Evolutionary conservation across 2,329 filamentous ascomycete species (phyloP).

Genomic region (Fusarium ambrosium): DNA sequence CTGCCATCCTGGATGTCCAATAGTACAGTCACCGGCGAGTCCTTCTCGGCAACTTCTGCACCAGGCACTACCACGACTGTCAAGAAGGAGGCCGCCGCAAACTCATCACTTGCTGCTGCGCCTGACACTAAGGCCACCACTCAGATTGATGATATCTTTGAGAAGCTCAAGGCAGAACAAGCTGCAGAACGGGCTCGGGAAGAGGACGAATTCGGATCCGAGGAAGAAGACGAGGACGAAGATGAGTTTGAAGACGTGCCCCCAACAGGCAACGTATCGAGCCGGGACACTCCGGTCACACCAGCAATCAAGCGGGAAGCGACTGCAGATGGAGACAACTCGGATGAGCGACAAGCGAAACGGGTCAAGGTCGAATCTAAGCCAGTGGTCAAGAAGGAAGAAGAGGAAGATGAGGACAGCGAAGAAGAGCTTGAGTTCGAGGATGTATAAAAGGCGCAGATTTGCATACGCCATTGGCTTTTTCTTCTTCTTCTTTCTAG

Average conservation of each 20-base stretch:
- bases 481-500: not conserved
- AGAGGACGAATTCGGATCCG: conserved; percentile 50
- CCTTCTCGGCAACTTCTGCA: conserved; percentile 60
- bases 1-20: conserved; percentile 79
- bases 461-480: not conserved
- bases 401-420: conserved; percentile 59
- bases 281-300: conserved; percentile 50
- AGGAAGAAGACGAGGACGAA: conserved; percentile 59
- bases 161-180: conserved; percentile 73
- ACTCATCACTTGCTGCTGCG: conserved; percentile 54
- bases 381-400: conserved; percentile 60
- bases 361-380: conserved; percentile 70
- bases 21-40: conserved; percentile 75
- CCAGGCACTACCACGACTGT: conserved; percentile 36
- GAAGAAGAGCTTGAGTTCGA: conserved; percentile 70
- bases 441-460: conserved; percentile 59
- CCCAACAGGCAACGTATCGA: conserved; percentile 52
- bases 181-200: conserved; percentile 57
- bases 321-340: conserved; percentile 47
- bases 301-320: conserved; percentile 53
- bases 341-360: conserved; percentile 67
- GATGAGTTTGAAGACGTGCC: conserved; percentile 66
- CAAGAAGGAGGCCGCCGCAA: conserved; percentile 62
- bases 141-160: conserved; percentile 77
- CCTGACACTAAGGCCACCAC: conserved; percentile 66